A percentile compares a stretch with the other conserved stretches of the same genome.
phyloP scores from a whole-genome alignment of 2,329 filamentous ascomycete genomes.

The Akanthomyces uredinophilus region DNA sequence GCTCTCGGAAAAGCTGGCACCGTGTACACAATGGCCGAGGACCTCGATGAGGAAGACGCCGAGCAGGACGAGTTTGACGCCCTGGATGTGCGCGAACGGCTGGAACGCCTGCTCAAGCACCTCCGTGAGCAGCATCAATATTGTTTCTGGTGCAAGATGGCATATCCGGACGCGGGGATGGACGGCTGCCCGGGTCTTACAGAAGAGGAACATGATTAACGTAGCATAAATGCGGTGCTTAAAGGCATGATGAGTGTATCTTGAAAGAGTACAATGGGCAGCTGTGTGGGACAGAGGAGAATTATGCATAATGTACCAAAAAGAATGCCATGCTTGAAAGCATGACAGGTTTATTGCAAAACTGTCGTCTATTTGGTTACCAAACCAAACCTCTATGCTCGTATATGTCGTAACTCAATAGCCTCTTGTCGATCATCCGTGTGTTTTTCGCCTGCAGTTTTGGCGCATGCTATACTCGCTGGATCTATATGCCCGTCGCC shows the following conservation, averaged over 20 bases:
- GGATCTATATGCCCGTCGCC: background rate
- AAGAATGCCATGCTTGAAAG: background rate
- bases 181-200: slow-evolving; percentile 83
- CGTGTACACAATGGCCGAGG: slow-evolving; percentile 56
- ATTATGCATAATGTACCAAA: slow-evolving; percentile 48
- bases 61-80: slow-evolving; percentile 78
- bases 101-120: slow-evolving; percentile 62
- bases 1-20: slow-evolving; percentile 58
- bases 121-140: slow-evolving; percentile 70
- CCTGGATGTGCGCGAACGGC: slow-evolving; percentile 59
- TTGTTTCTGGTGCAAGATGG: slow-evolving; percentile 94
- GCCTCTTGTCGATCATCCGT: background rate
- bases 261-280: slow-evolving; percentile 62
- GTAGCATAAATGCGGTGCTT: background rate
- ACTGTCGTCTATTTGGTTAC: background rate
- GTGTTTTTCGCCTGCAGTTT: background rate
- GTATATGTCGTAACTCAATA: background rate
- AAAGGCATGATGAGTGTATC: background rate
- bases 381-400: background rate
- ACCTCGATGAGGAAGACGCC: slow-evolving; percentile 70
- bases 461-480: background rate
- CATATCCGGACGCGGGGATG: slow-evolving; percentile 68
- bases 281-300: slow-evolving; percentile 92
- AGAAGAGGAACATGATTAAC: slow-evolving; percentile 71
- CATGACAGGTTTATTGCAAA: background rate